Evolutionary conservation across 805 yeast genomes (phyloP), one percentile per base, ranked within the genome.

Genomic region (Spencermartinsiella europaea): DNA sequence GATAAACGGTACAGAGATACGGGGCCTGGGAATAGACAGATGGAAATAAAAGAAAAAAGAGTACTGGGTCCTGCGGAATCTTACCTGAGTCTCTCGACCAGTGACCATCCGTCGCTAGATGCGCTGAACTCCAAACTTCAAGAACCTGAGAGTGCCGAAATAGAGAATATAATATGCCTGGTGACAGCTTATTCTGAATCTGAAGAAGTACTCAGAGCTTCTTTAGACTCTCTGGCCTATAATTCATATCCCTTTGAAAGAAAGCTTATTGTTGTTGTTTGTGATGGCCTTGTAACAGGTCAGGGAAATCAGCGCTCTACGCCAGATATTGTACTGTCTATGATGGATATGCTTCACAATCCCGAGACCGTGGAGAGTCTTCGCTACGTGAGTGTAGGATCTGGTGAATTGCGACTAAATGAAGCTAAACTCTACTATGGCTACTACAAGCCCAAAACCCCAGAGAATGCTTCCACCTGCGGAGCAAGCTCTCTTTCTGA

Each of bases 161-260:
- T 44, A 38, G 73, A 65, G 38, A 95, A 80, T 53, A 69, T 76
- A 0, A 71, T 81, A 49, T 77, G 78, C 52, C 67, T 80, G 38
- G 87, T 87, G 10, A 86, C 96, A 0, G 85, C 91, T 63, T 87
- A 87, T 59, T 85, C 95, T 3, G 96, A 87, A 68, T 90, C 83
- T 62, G 85, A 77, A 59, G 79, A 68, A 8, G 90, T 85, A 48
- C 65, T 87, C 39, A 72, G 93, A 60, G 75, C 83, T 1, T 84
- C 95, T 0, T 62, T 87, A 54, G 95, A 87, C 63, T 85, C 95
- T 2, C 58, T 87, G 39, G 83, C 89, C 7, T 80, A 86, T 1
- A 83, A 93, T 1, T 87, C 82, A 54, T 87, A 81, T 63, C 91
- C 95, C 43, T 83, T 82, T 59, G 80, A 90, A 3, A 93, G 85